A percentile compares a stretch with the other conserved stretches of the same genome.
These are phyloP conservation scores for Dalbergia oliveri DNA, from an alignment of 306 rosid species.

Conservation along the genomic window DNA sequence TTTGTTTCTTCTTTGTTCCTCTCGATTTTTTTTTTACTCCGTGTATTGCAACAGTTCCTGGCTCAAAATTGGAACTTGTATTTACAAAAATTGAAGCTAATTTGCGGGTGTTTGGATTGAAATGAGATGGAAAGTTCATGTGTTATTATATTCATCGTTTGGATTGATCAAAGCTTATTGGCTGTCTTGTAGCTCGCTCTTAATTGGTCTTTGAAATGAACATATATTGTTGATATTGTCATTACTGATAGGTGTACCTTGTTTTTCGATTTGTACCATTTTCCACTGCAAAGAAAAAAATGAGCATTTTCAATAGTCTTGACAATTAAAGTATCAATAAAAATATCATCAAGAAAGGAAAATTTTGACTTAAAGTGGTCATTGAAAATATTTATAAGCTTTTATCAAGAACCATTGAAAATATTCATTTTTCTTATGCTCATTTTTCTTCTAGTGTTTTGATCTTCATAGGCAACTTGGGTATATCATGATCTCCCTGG, in stretches of 20 bases:
- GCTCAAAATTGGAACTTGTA: conserved; percentile 43
- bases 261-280: not conserved
- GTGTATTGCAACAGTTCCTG: conserved; percentile 36
- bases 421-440: no score
- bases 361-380: no score
- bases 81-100: conserved; percentile 45
- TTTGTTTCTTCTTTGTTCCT: conserved; percentile 5
- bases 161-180: conserved; percentile 29
- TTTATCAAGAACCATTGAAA: no score
- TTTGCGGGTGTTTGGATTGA: conserved; percentile 45
- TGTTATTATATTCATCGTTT: conserved; percentile 22
- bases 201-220: not conserved
- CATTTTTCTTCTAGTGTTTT: no score
- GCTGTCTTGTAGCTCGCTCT: conserved; percentile 1
- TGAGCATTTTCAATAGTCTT: no score
- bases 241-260: not conserved
- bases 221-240: not conserved
- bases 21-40: not conserved
- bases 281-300: no score
- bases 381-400: no score
- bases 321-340: no score
- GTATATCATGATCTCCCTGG: not conserved
- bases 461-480: not conserved
- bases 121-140: conserved; percentile 35
- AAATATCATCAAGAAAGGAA: no score